phyloP scores from a whole-genome alignment of 768 basidiomycete genomes.

The Rhodotorula toruloides region DNA sequence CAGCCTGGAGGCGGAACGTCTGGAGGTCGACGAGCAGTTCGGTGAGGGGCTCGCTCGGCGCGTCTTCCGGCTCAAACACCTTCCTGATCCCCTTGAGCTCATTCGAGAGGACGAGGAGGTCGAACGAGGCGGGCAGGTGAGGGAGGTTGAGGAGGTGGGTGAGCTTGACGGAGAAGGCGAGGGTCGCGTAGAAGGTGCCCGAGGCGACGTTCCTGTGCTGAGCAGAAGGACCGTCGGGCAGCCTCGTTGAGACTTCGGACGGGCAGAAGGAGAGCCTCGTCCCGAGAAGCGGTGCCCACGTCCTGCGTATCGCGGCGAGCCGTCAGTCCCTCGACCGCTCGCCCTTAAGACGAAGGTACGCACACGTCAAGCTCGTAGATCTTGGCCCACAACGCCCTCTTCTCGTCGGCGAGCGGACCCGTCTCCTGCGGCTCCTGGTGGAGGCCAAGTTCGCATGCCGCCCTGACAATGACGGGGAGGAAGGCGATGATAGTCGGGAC shows the following conservation, averaged over 20 bases:
- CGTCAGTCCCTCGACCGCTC: background rate
- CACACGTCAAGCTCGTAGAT: constrained; percentile 7
- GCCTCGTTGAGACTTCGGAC: background rate
- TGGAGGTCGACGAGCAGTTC: background rate
- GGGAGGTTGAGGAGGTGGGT: background rate
- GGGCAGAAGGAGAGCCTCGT: background rate
- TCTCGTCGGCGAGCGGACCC: background rate
- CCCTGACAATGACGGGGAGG: background rate
- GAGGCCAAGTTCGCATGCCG: background rate
- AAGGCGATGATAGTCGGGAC: background rate
- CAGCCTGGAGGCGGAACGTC: background rate
- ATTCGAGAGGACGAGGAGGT: background rate
- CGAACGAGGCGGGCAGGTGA: background rate
- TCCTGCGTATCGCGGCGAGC: background rate
- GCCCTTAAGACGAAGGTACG: background rate
- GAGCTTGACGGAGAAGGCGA: background rate
- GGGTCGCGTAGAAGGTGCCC: background rate
- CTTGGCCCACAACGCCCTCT: background rate
- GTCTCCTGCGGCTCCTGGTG: background rate
- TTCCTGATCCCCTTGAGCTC: background rate
- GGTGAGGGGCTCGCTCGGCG: background rate
- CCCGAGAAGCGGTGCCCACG: constrained; percentile 1
- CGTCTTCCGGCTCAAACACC: background rate
- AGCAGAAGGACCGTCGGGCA: no score
- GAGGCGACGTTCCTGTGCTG: no score